Base-by-base conservation (phyloP, 148 eudicot genomes). In the Rhododendron molle region DNA sequence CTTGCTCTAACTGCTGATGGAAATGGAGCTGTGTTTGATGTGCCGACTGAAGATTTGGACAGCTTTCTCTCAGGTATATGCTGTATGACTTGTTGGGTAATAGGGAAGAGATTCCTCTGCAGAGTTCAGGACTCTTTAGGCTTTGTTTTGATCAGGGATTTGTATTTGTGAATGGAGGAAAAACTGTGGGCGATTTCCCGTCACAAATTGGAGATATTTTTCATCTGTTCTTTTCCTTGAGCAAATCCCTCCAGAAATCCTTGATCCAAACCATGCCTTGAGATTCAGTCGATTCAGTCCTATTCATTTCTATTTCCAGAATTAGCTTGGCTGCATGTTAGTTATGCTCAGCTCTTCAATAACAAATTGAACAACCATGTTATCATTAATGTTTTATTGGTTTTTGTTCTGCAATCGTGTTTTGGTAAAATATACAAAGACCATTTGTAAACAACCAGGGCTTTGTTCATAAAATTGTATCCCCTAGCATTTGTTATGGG, bases 1-100 rank as follows among this genome's bases (percentile, higher is more conserved):
- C 87, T 95, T 78, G 83, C 97, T 71, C 86, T 96, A 47, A 95
- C 98, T 2, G 94, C 93, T 62, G 99, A 95, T 90, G 93, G 95
- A 60, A 91, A 88, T 16, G 98, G 95, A 46, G 95, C 96, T 12
- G 97, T 96, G 0, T 93, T 96, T 87, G 98, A 96, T 85, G 95
- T 95, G 58, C 91, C 97, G 36, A 85, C 82, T 73, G 90, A 84
- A 69, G 98, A 96, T 86, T 62, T 95, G 86, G 95, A 93, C 81
- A 82, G 85, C 7, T 96, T 90, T 76, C 93, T 95, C 83, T 85
- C 89, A 49, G 97, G 99, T 96, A 91, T 16, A 3, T 30, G 9
- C 44, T 26, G 50, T 32, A 30, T 32, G 76, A 69, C 36, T 30
- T 30, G 76, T 14, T 71, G 15, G 76, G 76, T n/a, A n/a, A n/a